A percentile compares a stretch with the other conserved stretches of the same genome.
Conservation (phyloP, 2,329 filamentous ascomycete species). For the Colletotrichum australisinense region DNA sequence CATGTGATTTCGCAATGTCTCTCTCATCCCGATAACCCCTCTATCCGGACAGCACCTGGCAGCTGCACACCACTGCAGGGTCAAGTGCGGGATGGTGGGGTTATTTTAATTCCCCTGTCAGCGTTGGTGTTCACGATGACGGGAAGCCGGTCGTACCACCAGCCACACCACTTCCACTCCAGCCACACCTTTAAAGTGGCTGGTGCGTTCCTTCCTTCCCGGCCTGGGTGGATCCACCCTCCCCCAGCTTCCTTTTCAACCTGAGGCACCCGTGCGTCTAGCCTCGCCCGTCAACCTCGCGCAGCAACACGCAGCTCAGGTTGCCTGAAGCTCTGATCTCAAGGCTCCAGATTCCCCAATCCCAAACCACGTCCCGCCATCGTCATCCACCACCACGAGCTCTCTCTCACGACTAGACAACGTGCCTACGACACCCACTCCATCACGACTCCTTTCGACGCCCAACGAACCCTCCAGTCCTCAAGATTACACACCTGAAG, state of each 20-base stretch:
- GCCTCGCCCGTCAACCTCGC: conserved; percentile 33
- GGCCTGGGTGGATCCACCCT: no score
- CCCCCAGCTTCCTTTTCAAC: background rate
- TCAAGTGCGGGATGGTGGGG: conserved; percentile 30
- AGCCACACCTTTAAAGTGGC: conserved; percentile 21
- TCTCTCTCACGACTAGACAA: conserved; percentile 6
- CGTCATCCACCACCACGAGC: conserved; percentile 26
- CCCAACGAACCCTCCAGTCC: background rate
- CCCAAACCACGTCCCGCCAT: conserved; percentile 39
- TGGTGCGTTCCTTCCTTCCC: background rate
- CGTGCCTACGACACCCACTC: conserved; percentile 7
- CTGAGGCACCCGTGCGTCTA: conserved; percentile 31
- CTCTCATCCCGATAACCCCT: background rate
- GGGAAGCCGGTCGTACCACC: background rate
- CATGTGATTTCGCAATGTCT: background rate
- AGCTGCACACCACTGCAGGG: conserved; percentile 33
- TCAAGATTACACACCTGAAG: background rate
- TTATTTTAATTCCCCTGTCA: conserved; percentile 7
- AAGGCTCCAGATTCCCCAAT: conserved; percentile 35
- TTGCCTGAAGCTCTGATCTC: conserved; percentile 38
- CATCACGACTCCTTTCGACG: background rate
- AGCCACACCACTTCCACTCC: background rate
- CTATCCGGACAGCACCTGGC: conserved; percentile 15
- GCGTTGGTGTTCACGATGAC: background rate
- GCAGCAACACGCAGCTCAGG: conserved; percentile 38